Conservation (phyloP, 228 moss, liverwort and hornwort species). For the Sphagnum magellanicum region DNA sequence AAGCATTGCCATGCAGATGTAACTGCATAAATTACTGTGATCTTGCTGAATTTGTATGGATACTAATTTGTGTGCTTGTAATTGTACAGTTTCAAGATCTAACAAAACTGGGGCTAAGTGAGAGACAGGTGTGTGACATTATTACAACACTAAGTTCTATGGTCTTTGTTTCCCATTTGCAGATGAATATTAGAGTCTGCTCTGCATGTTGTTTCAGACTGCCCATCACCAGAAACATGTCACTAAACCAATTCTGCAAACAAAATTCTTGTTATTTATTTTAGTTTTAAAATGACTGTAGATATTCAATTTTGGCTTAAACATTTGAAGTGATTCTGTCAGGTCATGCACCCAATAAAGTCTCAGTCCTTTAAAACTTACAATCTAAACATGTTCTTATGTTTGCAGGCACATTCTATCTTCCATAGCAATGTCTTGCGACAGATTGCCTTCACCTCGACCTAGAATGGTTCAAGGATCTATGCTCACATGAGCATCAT, state of each 20-base stretch:
- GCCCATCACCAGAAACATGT: neutral
- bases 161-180: neutral
- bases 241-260: neutral
- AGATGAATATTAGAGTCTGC: no score
- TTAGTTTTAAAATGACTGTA: neutral
- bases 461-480: no score
- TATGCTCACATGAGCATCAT: no score
- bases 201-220: neutral
- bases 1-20: neutral
- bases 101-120: constrained; percentile 37
- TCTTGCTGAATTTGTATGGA: neutral
- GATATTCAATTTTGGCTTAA: neutral
- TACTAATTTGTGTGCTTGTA: no score
- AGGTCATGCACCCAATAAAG: no score
- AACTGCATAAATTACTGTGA: no score
- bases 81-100: constrained; percentile 24
- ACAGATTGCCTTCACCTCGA: constrained; percentile 3
- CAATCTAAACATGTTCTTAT: no score
- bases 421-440: constrained; percentile 30
- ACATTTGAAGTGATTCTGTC: neutral
- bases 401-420: constrained; percentile 33
- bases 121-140: constrained; percentile 21
- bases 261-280: no score
- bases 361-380: no score
- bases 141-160: no score